Percentiles rank a stretch among this genome's conserved stretches.
phyloP scores from a whole-genome alignment of 345 rosid genomes.

The Eucalyptus polybractea region DNA sequence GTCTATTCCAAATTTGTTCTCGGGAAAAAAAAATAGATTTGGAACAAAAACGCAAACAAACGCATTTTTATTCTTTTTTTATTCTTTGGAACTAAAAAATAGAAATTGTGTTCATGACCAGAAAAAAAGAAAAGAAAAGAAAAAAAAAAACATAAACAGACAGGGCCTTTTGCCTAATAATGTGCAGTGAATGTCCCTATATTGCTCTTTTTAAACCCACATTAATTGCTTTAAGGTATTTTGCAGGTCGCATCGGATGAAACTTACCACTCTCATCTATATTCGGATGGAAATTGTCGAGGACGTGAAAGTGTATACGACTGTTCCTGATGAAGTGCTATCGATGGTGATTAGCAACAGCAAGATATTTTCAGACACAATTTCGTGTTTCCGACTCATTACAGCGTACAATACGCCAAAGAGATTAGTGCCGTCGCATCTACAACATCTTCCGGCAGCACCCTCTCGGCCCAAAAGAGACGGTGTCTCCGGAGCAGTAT shows the following conservation, averaged over 20 bases:
- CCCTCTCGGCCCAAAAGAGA: neutral
- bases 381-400: neutral
- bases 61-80: too few relatives aligned
- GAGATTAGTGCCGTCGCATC: neutral
- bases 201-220: neutral
- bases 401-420: neutral
- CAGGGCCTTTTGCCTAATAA: neutral
- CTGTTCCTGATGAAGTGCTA: neutral
- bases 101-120: too few relatives aligned
- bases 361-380: neutral
- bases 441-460: neutral
- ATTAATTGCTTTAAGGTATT: neutral
- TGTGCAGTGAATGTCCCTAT: neutral
- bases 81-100: rapidly evolving
- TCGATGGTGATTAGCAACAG: neutral
- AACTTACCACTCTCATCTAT: neutral
- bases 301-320: neutral
- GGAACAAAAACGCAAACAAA: too few relatives aligned
- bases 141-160: too few relatives aligned
- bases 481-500: neutral
- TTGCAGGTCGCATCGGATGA: neutral
- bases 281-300: neutral
- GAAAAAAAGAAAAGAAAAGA: too few relatives aligned
- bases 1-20: too few relatives aligned
- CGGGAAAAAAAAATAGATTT: too few relatives aligned